Percentiles rank a stretch among this genome's conserved stretches.
Conservation (phyloP, 495 filamentous ascomycete genomes). For the Penicillium lividum region DNA sequence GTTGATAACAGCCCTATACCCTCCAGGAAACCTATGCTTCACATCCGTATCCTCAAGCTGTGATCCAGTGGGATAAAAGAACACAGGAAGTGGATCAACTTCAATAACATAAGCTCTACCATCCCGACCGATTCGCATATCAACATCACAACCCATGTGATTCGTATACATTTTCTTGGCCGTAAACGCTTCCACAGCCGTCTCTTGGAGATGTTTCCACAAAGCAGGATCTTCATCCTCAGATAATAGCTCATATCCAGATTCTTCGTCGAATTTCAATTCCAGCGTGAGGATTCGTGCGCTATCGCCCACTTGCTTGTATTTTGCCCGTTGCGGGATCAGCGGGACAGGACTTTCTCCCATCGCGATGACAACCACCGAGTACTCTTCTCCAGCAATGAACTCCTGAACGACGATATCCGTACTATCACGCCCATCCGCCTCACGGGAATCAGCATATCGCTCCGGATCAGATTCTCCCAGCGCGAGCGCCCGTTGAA, state of each 20-base stretch:
- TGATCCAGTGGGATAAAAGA: conserved; percentile 11
- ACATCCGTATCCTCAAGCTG: conserved; percentile 15
- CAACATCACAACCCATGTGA: conserved; percentile 22
- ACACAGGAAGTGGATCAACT: conserved; percentile 16
- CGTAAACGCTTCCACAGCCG: conserved; percentile 18
- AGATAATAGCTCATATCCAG: conserved; percentile 10
- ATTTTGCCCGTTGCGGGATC: conserved; percentile 12
- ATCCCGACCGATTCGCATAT: conserved; percentile 14
- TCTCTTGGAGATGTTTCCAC: conserved; percentile 13
- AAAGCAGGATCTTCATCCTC: conserved; percentile 9
- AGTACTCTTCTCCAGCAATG: conserved; percentile 13
- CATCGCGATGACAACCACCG: conserved; percentile 12
- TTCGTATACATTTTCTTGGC: conserved; percentile 11
- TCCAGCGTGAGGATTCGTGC: conserved; percentile 12
- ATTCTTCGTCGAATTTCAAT: conserved; percentile 13
- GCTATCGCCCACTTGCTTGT: conserved; percentile 1
- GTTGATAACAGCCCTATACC: conserved; percentile 14
- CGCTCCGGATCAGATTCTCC: background rate
- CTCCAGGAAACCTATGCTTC: conserved; percentile 11
- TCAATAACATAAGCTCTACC: conserved; percentile 15
- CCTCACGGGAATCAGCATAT: conserved; percentile 4
- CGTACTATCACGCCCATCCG: conserved; percentile 3
- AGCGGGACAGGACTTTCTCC: conserved; percentile 9
- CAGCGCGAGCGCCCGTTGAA: conserved; percentile 6
- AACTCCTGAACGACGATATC: conserved; percentile 18